These are phyloP conservation scores for Populus tomentosa DNA, from an alignment of 441 rosid genomes.

Conservation along the genomic window DNA sequence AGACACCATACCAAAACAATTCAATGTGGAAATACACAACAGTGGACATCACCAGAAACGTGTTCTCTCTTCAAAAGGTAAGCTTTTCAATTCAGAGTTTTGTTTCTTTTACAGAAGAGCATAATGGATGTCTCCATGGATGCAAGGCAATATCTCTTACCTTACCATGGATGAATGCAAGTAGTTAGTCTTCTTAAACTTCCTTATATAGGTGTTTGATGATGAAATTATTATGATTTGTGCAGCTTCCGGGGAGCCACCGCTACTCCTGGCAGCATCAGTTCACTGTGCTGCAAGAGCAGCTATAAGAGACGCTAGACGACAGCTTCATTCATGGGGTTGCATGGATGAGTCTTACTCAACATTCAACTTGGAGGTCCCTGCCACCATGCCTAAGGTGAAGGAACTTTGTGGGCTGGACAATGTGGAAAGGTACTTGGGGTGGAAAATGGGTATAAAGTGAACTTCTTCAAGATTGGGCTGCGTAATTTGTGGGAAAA, in stretches of 20 bases:
- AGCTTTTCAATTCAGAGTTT: not conserved
- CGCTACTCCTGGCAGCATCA: slow-evolving; percentile 75
- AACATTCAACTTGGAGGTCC: slow-evolving; percentile 53
- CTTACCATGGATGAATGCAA: too few relatives aligned
- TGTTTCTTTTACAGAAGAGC: not conserved
- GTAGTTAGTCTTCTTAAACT: too few relatives aligned
- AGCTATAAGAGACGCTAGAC: slow-evolving; percentile 68
- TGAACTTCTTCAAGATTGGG: not conserved
- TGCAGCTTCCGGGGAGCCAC: slow-evolving; percentile 95
- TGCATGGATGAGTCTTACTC: slow-evolving; percentile 16
- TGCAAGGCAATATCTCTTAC: too few relatives aligned
- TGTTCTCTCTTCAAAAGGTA: slow-evolving; percentile 89
- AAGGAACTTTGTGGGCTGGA: slow-evolving; percentile 83
- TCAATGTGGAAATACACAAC: slow-evolving; percentile 69
- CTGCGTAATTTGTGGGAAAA: not conserved
- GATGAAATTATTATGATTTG: not conserved
- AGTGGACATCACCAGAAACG: slow-evolving; percentile 75
- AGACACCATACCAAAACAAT: slow-evolving; percentile 83
- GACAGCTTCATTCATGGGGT: slow-evolving; percentile 56
- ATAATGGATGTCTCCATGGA: not conserved
- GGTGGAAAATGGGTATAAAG: slow-evolving; percentile 40
- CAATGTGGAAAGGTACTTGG: slow-evolving; percentile 60
- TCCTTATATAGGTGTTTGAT: not conserved
- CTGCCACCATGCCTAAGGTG: slow-evolving; percentile 82
- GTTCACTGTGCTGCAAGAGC: slow-evolving; percentile 80